Evolutionary conservation across 2,329 filamentous ascomycete genomes (phyloP).

Genomic region (Parafenestella ontariensis): DNA sequence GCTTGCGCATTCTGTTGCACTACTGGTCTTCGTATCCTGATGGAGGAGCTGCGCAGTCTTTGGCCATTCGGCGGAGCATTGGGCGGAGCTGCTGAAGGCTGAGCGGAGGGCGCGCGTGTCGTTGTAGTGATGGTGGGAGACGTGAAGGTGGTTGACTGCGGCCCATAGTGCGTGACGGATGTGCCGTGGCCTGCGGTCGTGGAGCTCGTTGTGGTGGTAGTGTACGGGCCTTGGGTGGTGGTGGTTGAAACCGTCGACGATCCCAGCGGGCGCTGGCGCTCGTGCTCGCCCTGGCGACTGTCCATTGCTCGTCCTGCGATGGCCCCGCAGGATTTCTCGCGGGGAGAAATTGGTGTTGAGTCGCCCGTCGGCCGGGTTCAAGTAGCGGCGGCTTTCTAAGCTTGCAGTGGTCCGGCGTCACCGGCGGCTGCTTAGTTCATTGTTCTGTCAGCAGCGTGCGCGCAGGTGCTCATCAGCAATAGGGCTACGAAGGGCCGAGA

Average conservation of each 20-base stretch:
- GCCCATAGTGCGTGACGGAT: conserved; percentile 27
- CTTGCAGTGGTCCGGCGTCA: conserved; percentile 24
- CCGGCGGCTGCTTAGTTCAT: conserved; percentile 20
- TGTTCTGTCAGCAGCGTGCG: conserved; percentile 22
- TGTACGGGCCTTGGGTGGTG: conserved; percentile 35
- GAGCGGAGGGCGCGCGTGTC: conserved; percentile 18
- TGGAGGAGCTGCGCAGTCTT: conserved; percentile 32
- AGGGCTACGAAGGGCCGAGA: conserved; percentile 1
- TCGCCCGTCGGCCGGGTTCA: conserved; percentile 11
- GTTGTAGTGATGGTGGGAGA: conserved; percentile 42
- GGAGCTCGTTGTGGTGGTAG: conserved; percentile 37
- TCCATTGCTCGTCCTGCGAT: conserved; percentile 19
- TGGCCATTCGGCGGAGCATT: conserved; percentile 14
- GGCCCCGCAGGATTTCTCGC: not conserved
- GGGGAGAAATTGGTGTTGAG: conserved; percentile 1
- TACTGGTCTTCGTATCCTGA: conserved; percentile 36
- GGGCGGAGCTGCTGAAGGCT: conserved; percentile 13
- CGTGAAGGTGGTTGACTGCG: conserved; percentile 33
- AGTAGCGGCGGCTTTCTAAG: conserved; percentile 19
- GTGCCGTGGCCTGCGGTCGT: conserved; percentile 25
- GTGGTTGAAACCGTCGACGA: conserved; percentile 35
- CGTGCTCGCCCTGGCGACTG: conserved; percentile 11
- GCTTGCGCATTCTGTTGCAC: conserved; percentile 6
- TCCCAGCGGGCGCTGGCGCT: conserved; percentile 11
- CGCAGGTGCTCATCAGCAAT: conserved; percentile 8